Evolutionary conservation across 1,139 yeast genomes (phyloP), one percentile per base, ranked within the genome.

Genomic region (Hansenula anomala): DNA sequence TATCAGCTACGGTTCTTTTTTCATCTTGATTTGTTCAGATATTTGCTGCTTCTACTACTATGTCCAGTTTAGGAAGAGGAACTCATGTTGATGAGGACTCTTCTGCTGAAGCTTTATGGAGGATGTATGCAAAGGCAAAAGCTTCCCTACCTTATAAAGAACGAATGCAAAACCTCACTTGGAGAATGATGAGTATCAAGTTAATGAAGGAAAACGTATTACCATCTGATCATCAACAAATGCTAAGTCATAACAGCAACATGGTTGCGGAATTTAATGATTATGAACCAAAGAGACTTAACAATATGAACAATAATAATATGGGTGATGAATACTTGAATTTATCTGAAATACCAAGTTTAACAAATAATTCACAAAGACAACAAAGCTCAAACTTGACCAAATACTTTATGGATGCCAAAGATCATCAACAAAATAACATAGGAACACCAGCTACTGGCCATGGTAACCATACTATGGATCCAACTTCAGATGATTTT

Each of bases 161-260:
- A 31, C 67, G 96, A 35, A 81, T 87, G 80, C 88, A 84, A 56
- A 87, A 87, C 57, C 63, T 87, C 37, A 80, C 94, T 12, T 87
- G 96, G 96, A 63, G 96, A 46, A 73, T 88, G 78, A 82, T 87
- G 89, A 75, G 72, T 37, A 65, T 83, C 53, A 74, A 75, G 46
- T 58, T 68, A 40, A 59, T 63, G 41, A 60, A 45, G 39, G 23
- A 27, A 14, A 14, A 33, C 15, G 18, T 33, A 3, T 13, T 30
- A 30, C 33, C 26, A 19, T 33, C 24, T 33, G 34, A 35, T 28
- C 27, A 20, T 13, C 12, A 30, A 8, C 14, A 25, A 5, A 23
- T 33, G 8, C n/a, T n/a, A n/a, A n/a, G n/a, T n/a, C n/a, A n/a
- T n/a, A n/a, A n/a, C n/a, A n/a, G n/a, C n/a, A n/a, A n/a, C n/a